Evolutionary conservation across 345 rosid species (phyloP), one percentile per base, ranked within the genome.

Genomic region (Crucihimalaya himalaica): DNA sequence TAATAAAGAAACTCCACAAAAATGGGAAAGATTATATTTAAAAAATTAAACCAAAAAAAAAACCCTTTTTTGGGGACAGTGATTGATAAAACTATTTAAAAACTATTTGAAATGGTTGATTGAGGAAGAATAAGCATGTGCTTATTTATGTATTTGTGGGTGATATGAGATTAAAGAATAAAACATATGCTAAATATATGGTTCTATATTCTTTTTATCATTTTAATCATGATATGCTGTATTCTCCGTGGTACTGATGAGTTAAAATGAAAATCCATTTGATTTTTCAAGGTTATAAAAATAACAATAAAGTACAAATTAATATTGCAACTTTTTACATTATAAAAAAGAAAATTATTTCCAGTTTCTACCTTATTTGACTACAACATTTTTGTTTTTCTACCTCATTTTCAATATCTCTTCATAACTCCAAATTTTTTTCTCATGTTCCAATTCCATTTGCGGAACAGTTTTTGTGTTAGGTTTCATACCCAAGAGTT

Each of bases 1-100:
- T 3, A 4, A 35, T 23, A 18, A 28, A 14, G 7, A 8, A 70
- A n/a, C 79, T 75, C 79, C 79, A 75, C 56, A 75, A 75, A 68
- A 60, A 50, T 68, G 69, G 79, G 79, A 75, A 73, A 45, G 8
- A 23, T n/a, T 51, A 51, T 16, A 12, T 14, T 57, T 19, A 6
- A 14, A 18, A n/a, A 62, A 21, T 37, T n/a, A n/a, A n/a, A n/a
- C n/a, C n/a, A n/a, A n/a, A n/a, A n/a, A n/a, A n/a, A n/a, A n/a
- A 21, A 0, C 4, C 16, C 25, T 8, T 13, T 29, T 56, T 54
- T 43, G 2, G n/a, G 8, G 56, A 57, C 40, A 19, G 42, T 47
- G 77, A 46, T 62, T 28, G 18, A 8, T 39, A 14, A 40, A 18
- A 37, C 18, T 72, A 62, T 28, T 28, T 23, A 8, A 6, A 23